Evolutionary conservation across 371 early-diverging fungal species (phyloP), one percentile per base, ranked within the genome.

Genomic region (Mortierella sp.): DNA sequence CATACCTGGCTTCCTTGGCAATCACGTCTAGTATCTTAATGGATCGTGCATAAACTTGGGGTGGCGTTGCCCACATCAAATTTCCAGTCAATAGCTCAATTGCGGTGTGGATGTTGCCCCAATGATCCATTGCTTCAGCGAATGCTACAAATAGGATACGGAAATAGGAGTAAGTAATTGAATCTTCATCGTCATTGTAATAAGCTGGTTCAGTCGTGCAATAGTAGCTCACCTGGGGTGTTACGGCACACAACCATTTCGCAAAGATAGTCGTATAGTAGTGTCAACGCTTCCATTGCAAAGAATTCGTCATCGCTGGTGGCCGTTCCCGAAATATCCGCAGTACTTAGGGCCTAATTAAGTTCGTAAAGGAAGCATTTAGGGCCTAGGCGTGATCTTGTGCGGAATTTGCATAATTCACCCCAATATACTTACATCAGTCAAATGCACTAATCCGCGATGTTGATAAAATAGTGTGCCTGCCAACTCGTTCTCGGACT

Each of bases 41-140:
- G 17, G 75, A 75, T 8, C 51, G 34, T 9, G 23, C 31, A 23
- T 70, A 80, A 29, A 80, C 81, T 2, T 64, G 40, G 1, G 31
- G 37, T 3, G 75, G 75, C 0, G 75, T 58, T 15, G 70, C 49
- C 75, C 75, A 80, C 81, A 74, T 75, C 54, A 80, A 57, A 47
- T 80, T 80, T 22, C 72, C 72, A 22, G 61, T 59, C 40, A 80
- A 43, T 9, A 80, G 12, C 15, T 56, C 29, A 43, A 80, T 71
- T 19, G 68, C 71, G 10, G 54, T 60, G n/a, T 65, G 55, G 43
- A 80, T 75, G 49, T 80, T 80, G 47, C 68, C 61, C 81, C 81
- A 80, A 34, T 80, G 81, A 58, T 80, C 81, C 49, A 80, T 75
- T 3, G 81, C 75, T 34, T 75, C 72, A 1, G 75, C 81, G 28